Base-by-base conservation (phyloP, 2,329 filamentous ascomycete species). In the Dothidotthia symphoricarpi region DNA sequence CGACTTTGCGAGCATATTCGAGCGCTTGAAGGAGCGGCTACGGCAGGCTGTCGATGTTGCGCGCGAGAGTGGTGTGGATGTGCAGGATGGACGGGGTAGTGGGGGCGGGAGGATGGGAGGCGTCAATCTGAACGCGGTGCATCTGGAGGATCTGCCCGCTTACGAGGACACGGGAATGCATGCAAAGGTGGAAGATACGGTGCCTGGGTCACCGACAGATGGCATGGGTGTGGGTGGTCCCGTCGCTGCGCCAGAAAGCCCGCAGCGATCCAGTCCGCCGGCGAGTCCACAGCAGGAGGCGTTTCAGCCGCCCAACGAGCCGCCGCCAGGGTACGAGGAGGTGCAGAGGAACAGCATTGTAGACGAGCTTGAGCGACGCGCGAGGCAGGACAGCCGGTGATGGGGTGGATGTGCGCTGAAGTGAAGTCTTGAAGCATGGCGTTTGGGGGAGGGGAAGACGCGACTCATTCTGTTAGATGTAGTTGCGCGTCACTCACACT, bases 261-360 rank as follows among this genome's bases (percentile, higher is more conserved):
- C 51, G 22, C 47, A 47, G 31, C 55, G 38, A 47, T 65, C 49
- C 43, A 66, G 44, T 52, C 62, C 50, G 36, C 61, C 47, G 39
- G 40, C 49, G 13, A 63, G 57, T 28, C 59, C 63, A 27, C 51
- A 48, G 34, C 51, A 53, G 41, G 63, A 59, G 41, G 59, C 51
- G 19, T 69, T 71, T 67, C 67, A 71, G 41, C 69, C 71, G 68
- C 88, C 57, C 57, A 82, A 68, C 29, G 90, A 93, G 61, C 88
- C 90, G 4, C 91, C 91, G 31, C 91, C 91, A 33, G 86, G 82
- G 24, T 97, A 97, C 61, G 89, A 96, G 57, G 88, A 95, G 66
- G 86, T 87, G 17, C 91, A 96, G 67, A 82, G 88, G 61, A 81
- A 87, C 52, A 86, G 85, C 43, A 75, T 90, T 49, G 83, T 84